phyloP scores from a whole-genome alignment of 2,329 filamentous ascomycete species.

The Ascomycota sp. region DNA sequence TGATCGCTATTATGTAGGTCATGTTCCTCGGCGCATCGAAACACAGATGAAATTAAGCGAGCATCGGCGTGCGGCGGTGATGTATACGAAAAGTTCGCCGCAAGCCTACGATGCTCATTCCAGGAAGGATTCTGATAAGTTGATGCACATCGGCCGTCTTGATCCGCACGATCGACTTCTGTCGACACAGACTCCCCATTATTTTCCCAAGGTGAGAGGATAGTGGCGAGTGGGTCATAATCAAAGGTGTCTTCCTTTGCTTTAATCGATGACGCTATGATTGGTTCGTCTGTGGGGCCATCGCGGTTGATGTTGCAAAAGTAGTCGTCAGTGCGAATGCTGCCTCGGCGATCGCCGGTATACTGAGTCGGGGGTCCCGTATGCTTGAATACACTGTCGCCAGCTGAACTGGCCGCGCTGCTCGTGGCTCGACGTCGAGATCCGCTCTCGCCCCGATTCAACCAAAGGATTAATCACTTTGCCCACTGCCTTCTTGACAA shows the following conservation, averaged over 20 bases:
- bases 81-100: no score
- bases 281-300: not conserved
- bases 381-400: slow-evolving; percentile 24
- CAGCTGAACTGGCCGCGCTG: slow-evolving; percentile 40
- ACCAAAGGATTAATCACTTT: slow-evolving; percentile 39
- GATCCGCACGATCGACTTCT: not conserved
- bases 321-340: slow-evolving; percentile 31
- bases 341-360: slow-evolving; percentile 28
- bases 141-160: not conserved
- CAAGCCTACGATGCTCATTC: no score
- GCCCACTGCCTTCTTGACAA: slow-evolving; percentile 43
- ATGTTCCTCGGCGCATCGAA: no score
- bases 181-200: not conserved
- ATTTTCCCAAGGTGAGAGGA: slow-evolving; percentile 10
- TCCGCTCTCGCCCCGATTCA: slow-evolving; percentile 33
- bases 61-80: slow-evolving; percentile 2
- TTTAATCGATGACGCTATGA: not conserved
- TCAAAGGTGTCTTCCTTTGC: slow-evolving; percentile 8
- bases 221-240: slow-evolving; percentile 19
- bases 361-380: slow-evolving; percentile 28
- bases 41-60: slow-evolving; percentile 7
- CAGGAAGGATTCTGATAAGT: no score
- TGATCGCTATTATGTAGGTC: slow-evolving; percentile 6
- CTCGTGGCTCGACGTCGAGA: slow-evolving; percentile 35
- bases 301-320: slow-evolving; percentile 21